Percentiles rank a stretch among this genome's conserved stretches.
Conservation (phyloP, 2,329 filamentous ascomycete species). For the Penicillium sp. region DNA sequence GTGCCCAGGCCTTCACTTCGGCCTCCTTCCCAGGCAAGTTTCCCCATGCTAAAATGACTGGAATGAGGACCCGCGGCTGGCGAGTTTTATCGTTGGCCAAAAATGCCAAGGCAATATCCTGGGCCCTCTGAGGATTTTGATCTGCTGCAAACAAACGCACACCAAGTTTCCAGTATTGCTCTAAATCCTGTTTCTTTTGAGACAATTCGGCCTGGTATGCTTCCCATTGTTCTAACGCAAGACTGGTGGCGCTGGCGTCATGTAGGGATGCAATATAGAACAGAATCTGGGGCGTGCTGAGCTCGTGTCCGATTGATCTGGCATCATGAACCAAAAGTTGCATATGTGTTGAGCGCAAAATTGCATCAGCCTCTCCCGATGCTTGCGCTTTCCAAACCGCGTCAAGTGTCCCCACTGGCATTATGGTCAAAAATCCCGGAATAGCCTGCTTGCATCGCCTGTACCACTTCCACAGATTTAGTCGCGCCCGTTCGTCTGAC, state of each 20-base stretch:
- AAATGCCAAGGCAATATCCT: conserved; percentile 50
- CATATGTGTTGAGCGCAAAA: conserved; percentile 60
- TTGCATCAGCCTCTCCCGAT: conserved; percentile 47
- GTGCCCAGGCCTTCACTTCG: conserved; percentile 63
- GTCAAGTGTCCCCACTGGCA: conserved; percentile 65
- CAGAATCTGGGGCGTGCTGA: conserved; percentile 62
- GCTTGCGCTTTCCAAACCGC: conserved; percentile 64
- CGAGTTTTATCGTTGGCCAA: conserved; percentile 46
- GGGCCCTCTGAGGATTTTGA: conserved; percentile 50
- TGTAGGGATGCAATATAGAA: conserved; percentile 70
- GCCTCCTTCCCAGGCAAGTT: conserved; percentile 51
- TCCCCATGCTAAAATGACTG: conserved; percentile 69
- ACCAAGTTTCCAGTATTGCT: conserved; percentile 51
- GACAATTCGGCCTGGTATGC: conserved; percentile 58
- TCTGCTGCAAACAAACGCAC: conserved; percentile 52
- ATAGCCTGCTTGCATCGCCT: conserved; percentile 51
- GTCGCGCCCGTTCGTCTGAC: conserved; percentile 30
- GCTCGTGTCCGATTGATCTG: conserved; percentile 56
- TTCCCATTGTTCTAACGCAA: conserved; percentile 66
- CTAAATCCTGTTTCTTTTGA: conserved; percentile 37
- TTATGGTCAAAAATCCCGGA: conserved; percentile 51
- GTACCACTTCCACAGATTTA: conserved; percentile 54
- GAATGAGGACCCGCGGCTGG: conserved; percentile 51
- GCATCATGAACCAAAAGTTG: conserved; percentile 67
- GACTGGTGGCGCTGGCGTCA: conserved; percentile 59